Base-by-base conservation (phyloP, 192 early-diverging fungal genomes). In the Coemansia guatemalensis region DNA sequence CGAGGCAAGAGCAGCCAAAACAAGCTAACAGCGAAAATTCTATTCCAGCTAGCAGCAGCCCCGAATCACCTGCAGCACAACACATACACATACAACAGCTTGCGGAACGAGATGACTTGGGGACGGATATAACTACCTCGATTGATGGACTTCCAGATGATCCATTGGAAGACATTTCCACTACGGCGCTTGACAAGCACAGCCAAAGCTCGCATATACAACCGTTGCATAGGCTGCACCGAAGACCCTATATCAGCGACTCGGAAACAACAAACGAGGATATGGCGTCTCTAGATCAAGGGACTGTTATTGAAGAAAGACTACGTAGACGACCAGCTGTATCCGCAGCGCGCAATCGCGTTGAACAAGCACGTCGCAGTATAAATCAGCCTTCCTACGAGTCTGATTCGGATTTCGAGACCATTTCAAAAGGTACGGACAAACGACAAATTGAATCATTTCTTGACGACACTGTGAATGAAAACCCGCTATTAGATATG, bases 291-390 rank as follows among this genome's bases (percentile, higher is more conserved):
- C 55, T 80, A n/a, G 68, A 74, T 41, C 27, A 51, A n/a, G 41
- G 55, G 6, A 59, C 21, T 11, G 64, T 74, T 18, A 47, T 80
- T 21, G 22, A 50, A 1, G 64, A 67, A 29, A 51, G 77, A n/a
- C 27, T 80, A 51, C 77, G 77, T 52, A 54, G 53, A 21, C 69
- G 58, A 24, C 62, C 41, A 23, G 9, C 51, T 8, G 22, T 30
- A 1, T 60, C 56, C 0, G 22, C 62, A 4, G 48, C 49, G 11
- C 48, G 48, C 4, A 64, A 49, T 7, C 67, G 68, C 6, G 50
- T 70, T 54, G 77, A 80, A 48, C 64, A 68, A 53, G 77, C 77
- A 21, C 65, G 68, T 0, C 53, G 56, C 3, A 65, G 61, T 18
- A 48, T 65, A 18, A 41, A 68, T 32, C 32, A 53, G 5, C 48